These are phyloP conservation scores for Nakazawaea pomicola DNA, from an alignment of 805 yeast species.

Conservation along the genomic window DNA sequence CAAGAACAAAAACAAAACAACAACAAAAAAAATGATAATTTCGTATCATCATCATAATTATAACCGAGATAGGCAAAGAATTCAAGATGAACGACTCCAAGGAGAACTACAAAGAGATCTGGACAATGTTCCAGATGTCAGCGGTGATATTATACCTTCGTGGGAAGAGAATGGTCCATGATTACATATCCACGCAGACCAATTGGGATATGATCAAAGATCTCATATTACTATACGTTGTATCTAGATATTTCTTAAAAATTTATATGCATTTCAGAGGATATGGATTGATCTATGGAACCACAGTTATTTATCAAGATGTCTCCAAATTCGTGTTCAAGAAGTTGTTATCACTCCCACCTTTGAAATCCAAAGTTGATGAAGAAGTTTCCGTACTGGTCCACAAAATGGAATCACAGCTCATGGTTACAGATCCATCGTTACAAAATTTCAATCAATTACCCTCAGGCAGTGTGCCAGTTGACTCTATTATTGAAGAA, in stretches of 20 bases:
- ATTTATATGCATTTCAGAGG: conserved; percentile 23
- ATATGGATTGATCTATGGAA: conserved; percentile 35
- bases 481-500: conserved; percentile 40
- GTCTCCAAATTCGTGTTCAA: conserved; percentile 24
- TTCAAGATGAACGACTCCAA: too few relatives aligned
- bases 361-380: conserved; percentile 51
- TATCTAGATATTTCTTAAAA: neutral
- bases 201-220: conserved; percentile 8
- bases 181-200: neutral
- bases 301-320: conserved; percentile 15
- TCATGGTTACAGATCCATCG: conserved; percentile 50
- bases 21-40: too few relatives aligned
- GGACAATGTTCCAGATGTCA: conserved; percentile 6
- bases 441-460: conserved; percentile 41
- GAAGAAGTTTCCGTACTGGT: conserved; percentile 49
- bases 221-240: conserved; percentile 3
- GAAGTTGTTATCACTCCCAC: conserved; percentile 41
- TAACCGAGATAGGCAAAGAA: too few relatives aligned
- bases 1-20: too few relatives aligned
- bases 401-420: conserved; percentile 44
- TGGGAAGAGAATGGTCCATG: neutral
- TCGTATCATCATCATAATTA: too few relatives aligned
- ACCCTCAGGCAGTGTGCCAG: conserved; percentile 57
- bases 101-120: conserved; percentile 7
- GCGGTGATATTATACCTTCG: neutral